Evolutionary conservation across 2,329 filamentous ascomycete genomes (phyloP), one percentile per base, ranked within the genome.

Genomic region (Plectosphaerella plurivora): DNA sequence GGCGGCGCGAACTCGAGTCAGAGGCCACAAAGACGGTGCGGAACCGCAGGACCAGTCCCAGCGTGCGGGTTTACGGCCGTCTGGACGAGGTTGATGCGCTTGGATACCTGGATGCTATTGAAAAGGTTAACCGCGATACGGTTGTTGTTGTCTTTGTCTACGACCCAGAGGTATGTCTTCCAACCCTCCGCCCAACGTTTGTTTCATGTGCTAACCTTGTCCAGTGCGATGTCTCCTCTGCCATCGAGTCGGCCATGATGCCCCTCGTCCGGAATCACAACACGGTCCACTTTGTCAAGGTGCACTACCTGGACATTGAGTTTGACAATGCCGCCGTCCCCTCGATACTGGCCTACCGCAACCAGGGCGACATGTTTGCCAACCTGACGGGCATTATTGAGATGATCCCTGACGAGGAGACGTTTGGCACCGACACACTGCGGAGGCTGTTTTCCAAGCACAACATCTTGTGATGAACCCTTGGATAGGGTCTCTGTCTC

Each of bases 51-150:
- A 87, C 83, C 50, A 93, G 87, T 67, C 90, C 91, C 1, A 91
- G 87, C 61, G 82, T 88, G 57, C 78, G 89, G 58, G 77, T 87
- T 53, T 97, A 88, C 66, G 94, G 94, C 20, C 82, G 80, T 12
- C 74, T 97, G 57, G 87, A 92, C 56, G 81, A 84, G 54, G 94
- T 97, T 1, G 92, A 97, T 74, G 93, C 91, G 8, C 76, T 88
- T 58, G 94, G 92, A 16, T 99, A 96, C 63, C 80, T 99, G n/a
- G 92, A 97, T 69, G 92, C 93, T 51, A 91, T 97, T 60, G 94
- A 99, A 73, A 94, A 91, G 71, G 90, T 93, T 5, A 78, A 84
- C 39, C 73, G 85, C 47, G 89, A 93, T 46, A 93, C 90, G 0
- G 81, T 88, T 4, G 92, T 97, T 2, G 88, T 97, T 3, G 94